Evolutionary conservation across 352 stramenopile genomes (phyloP), one percentile per base, ranked within the genome.

Genomic region (Thalassiosira hispida): DNA sequence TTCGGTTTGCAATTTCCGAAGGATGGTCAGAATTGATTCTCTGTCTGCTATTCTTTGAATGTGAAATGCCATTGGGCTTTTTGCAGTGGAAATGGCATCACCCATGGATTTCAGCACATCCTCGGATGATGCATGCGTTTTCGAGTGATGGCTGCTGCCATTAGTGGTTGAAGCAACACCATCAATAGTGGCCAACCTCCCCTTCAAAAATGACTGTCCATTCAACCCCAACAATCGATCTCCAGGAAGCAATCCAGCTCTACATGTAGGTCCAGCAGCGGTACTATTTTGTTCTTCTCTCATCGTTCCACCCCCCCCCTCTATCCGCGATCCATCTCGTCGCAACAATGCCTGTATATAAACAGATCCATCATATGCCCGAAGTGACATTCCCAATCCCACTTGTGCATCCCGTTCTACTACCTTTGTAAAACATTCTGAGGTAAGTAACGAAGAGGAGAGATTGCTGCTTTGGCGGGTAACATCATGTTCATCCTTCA

Each of bases 171-270:
- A 20, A 2, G 40, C n/a, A 29, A 53, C 20, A 52, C 18, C 31
- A 57, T 68, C 63, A 63, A 52, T 11, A 67, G 33, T 73, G 18
- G 47, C 52, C 18, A 60, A 64, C 16, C 44, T 55, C 33, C 64
- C 65, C 52, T 69, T 61, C 31, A 83, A 55, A 53, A 92, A 85
- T 4, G 81, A 61, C 0, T 27, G 40, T 29, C 88, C 88, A 78
- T 93, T 92, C 35, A 92, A 78, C 8, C 88, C 88, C 33, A 93
- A 51, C 16, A 93, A 53, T 16, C 69, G 57, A 84, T 92, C 85
- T 9, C 76, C 82, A 25, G 62, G 72, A 4, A 42, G 49, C 23
- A 93, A 84, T 14, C 77, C 83, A 16, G 77, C 76, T 27, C 29
- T 8, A 56, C 49, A 72, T 49, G 76, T 79, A 42, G 84, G 81